Evolutionary conservation across 257 asterid species (phyloP), one percentile per base, ranked within the genome.

Genomic region (Capsicum baccatum): DNA sequence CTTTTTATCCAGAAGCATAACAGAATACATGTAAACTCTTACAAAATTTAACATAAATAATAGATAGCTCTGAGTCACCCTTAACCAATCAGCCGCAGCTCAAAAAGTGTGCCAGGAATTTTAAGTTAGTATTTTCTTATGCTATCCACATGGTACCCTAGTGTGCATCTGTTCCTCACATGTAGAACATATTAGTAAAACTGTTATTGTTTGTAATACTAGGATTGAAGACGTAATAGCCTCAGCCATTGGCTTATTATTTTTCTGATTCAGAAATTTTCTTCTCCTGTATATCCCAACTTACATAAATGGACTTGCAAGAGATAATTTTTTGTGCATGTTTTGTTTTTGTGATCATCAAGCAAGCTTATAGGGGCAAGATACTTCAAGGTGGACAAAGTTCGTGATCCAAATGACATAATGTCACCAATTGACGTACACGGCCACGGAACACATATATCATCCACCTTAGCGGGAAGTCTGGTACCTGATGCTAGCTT

Each of bases 391-490:
- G 87, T 94, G 83, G 97, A 94, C 84, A 87, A 88, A 73, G 16
- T 9, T 44, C 89, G 84, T 13, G 94, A 91, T 68, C 91, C 94
- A 3, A 52, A 42, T 8, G 99, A 94, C 88, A 89, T 91, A 64
- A 57, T 91, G 67, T 96, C 98, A 8, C 98, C 99, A 4, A 71
- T 92, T 64, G 99, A 96, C 13, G 91, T 88, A 44, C 91, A 94
- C 9, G 99, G 99, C 19, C 99, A 96, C 16, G 99, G 99, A 10
- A 96, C 99, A 21, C 99, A 96, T 79, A 96, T 98, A n/a, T 92
- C 99, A 12, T 94, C 98, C 2, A 96, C 98, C 80, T 86, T 90
- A 85, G 98, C 97, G 2, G 99, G 99, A 59, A 90, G 87, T 56
- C 76, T 87, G 6, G 93, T 94, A 44, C 91, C 92, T 0, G 85